Conservation (phyloP, 2,329 filamentous ascomycete genomes). For the Clonostachys rhizophaga region DNA sequence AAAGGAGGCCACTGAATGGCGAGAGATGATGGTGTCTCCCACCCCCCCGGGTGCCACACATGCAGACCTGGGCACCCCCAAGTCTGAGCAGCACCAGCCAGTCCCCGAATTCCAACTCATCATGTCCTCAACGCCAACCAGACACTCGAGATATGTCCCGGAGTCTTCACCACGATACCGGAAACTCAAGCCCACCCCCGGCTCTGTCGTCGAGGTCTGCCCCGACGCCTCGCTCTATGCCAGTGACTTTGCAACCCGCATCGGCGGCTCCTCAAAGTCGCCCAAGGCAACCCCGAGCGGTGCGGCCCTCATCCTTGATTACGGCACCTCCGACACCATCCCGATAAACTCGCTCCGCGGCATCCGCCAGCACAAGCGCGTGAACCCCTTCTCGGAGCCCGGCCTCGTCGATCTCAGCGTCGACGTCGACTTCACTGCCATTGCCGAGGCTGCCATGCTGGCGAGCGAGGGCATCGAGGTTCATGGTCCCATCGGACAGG, state of each 20-base stretch:
- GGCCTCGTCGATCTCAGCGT: constrained; percentile 85
- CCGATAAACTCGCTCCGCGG: constrained; percentile 88
- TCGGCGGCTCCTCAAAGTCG: constrained; percentile 61
- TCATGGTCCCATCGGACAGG: constrained; percentile 87
- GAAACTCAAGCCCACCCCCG: constrained; percentile 60
- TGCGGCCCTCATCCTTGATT: constrained; percentile 93
- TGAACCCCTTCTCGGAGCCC: constrained; percentile 75
- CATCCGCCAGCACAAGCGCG: constrained; percentile 70
- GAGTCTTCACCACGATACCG: constrained; percentile 77
- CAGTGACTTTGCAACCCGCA: constrained; percentile 75
- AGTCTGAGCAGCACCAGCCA: constrained; percentile 41
- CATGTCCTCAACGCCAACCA: constrained; percentile 68
- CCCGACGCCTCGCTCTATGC: constrained; percentile 81
- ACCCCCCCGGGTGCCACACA: constrained; percentile 52
- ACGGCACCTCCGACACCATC: constrained; percentile 74
- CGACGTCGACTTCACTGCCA: constrained; percentile 86
- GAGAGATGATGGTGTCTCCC: constrained; percentile 74
- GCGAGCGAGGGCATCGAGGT: constrained; percentile 82
- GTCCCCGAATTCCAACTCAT: constrained; percentile 85
- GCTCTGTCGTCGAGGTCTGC: constrained; percentile 81
- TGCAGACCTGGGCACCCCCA: constrained; percentile 47
- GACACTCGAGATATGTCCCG: constrained; percentile 81
- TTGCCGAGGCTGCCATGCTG: constrained; percentile 75
- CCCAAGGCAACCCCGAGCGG: constrained; percentile 65
- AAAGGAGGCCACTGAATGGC: constrained; percentile 53